phyloP scores from a whole-genome alignment of 1,284 basidiomycete species.

The Sanguinoderma infundibulare region DNA sequence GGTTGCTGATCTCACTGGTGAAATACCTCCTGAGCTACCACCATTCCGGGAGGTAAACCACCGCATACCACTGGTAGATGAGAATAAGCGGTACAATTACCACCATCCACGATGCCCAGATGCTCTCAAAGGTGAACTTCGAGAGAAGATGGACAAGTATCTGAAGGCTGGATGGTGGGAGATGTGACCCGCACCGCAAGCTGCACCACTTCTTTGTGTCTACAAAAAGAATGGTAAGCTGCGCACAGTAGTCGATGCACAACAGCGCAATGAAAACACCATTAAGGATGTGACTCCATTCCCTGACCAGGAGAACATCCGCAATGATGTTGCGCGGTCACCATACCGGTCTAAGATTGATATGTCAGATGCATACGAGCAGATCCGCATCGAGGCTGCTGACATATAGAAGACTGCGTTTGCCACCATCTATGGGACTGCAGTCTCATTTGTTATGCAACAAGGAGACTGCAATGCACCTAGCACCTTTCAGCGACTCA shows the following conservation, averaged over 20 bases:
- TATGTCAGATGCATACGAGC: conserved; percentile 35
- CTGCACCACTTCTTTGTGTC: conserved; percentile 29
- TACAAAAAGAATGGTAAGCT: conserved; percentile 29
- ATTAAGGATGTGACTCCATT: conserved; percentile 36
- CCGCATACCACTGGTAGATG: not conserved
- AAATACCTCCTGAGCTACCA: not conserved
- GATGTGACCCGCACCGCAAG: conserved; percentile 9
- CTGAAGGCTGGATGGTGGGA: conserved; percentile 31
- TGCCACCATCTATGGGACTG: conserved; percentile 31
- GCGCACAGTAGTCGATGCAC: conserved; percentile 30
- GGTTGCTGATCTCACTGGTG: conserved; percentile 7
- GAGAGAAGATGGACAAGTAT: conserved; percentile 32
- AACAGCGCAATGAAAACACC: conserved; percentile 35
- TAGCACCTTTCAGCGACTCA: conserved; percentile 38
- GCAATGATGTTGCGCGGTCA: conserved; percentile 28
- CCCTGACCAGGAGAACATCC: conserved; percentile 38
- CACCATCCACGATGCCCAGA: not conserved
- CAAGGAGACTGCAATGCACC: conserved; percentile 40
- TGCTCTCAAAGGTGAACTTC: conserved; percentile 7
- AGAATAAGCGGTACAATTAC: not conserved
- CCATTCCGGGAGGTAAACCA: conserved; percentile 7
- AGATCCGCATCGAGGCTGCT: conserved; percentile 26
- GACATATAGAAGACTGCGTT: conserved; percentile 32
- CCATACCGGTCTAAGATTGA: conserved; percentile 35
- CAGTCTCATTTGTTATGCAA: conserved; percentile 35